Evolutionary conservation across 2,329 filamentous ascomycete species (phyloP), one percentile per base, ranked within the genome.

Genomic region (Aureobasidium sp.): DNA sequence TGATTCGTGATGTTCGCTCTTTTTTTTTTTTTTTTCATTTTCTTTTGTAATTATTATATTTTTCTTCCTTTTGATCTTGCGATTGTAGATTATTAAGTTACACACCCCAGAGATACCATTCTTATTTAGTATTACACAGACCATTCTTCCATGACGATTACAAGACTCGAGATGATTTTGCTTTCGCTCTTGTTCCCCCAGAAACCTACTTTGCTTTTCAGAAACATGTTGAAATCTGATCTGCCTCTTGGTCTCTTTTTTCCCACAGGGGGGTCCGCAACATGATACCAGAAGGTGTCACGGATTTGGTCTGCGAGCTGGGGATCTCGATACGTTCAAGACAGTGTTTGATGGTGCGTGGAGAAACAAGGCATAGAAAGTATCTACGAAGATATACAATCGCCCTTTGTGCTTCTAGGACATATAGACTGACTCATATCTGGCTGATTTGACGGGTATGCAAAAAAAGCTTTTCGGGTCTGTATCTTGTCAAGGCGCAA

Each of bases 231-330:
- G 21, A 21, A 21, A 21, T 21, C 21, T 21, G 21, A 21, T 21
- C 21, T 21, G 21, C 21, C 21, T 21, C 21, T 21, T 21, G 21
- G 21, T 21, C 21, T 21, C 21, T 21, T 21, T 21, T 21, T 21
- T 21, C 21, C 21, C 21, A 21, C 21, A 21, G 21, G 21, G 21
- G 21, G 21, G 21, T 21, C 21, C 50, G n/a, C 29, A 21, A 32
- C 7, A 39, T 10, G 25, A 32, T n/a, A 4, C 9, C 21, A 6
- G 48, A 61, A 34, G n/a, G 59, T 16, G 36, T 44, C 2, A 52
- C 59, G n/a, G 59, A 62, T 39, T 32, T 62, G n/a, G 32, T 55
- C 25, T 62, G 59, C 34, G 59, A 62, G 34, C 25, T 62, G 6
- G 59, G 59, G 59, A 29, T 57, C 57, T 25, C 36, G 59, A 16